Conservation (phyloP, 495 filamentous ascomycete species). For the Cryomyces minteri region DNA sequence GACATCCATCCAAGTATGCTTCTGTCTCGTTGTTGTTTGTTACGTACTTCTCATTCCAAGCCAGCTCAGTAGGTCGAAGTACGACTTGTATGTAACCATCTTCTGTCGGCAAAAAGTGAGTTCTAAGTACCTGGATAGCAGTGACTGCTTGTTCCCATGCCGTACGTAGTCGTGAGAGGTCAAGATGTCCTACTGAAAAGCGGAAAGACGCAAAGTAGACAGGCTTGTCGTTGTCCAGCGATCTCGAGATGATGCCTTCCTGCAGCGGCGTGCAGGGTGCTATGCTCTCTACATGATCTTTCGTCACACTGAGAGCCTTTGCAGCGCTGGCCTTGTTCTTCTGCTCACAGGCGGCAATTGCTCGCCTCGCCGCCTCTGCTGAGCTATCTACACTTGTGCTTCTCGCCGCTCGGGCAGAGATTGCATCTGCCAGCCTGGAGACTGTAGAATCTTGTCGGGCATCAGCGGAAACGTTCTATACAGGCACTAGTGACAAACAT, state of each 20-base stretch:
- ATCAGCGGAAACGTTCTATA: too few relatives aligned
- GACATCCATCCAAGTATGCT: too few relatives aligned
- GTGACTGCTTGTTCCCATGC: constrained; percentile 33
- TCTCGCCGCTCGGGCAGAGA: too few relatives aligned
- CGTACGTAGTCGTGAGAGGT: constrained; percentile 22
- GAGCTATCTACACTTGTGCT: constrained; percentile 9
- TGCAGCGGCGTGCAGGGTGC: constrained; percentile 64
- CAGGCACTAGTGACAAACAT: too few relatives aligned
- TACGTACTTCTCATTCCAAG: constrained; percentile 20
- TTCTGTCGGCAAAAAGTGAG: constrained; percentile 41
- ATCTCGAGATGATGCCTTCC: constrained; percentile 58
- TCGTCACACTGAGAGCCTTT: constrained; percentile 23
- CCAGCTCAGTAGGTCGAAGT: constrained; percentile 24
- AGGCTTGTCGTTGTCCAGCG: constrained; percentile 29
- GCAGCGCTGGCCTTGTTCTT: constrained; percentile 29
- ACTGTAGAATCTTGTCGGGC: too few relatives aligned
- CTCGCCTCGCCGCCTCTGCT: constrained; percentile 28
- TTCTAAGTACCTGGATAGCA: constrained; percentile 40
- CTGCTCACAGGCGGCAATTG: constrained; percentile 36
- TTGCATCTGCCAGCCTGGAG: too few relatives aligned
- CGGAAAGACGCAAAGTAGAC: constrained; percentile 57
- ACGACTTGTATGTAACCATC: constrained; percentile 60
- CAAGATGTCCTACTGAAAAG: constrained; percentile 30
- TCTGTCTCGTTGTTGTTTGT: too few relatives aligned
- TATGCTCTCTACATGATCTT: constrained; percentile 42